Base-by-base conservation (phyloP, 2,329 filamentous ascomycete genomes). In the Hypoxylon sp. region DNA sequence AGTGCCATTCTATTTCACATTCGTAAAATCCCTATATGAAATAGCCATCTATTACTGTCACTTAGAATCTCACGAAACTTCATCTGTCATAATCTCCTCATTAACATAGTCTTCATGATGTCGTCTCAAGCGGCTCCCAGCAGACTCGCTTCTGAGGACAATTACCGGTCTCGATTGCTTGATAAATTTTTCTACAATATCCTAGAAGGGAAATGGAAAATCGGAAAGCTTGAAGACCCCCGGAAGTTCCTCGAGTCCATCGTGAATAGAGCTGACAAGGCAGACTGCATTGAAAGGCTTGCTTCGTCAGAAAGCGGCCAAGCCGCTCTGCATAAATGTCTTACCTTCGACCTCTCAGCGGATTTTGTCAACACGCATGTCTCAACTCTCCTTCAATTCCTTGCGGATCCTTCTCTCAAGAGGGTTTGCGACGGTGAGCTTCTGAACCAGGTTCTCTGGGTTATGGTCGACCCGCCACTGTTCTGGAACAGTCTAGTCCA, bases 381-480 rank as follows among this genome's bases (percentile, higher is more conserved):
- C 21, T 60, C 65, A 2, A 38, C 58, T 3, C 48, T 72, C 6
- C 38, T 72, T n/a, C 41, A 57, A 21, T 67, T 69, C 17, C 56
- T 72, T 9, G 34, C 53, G 10, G 70, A 71, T 17, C 68, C 65
- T 60, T 21, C 51, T 46, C 45, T 72, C 11, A 69, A 69, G 49
- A 65, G 68, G 38, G 58, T 71, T 13, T 65, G 69, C 48, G 60
- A 70, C 25, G 67, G 69, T 5, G 69, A 70, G 58, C 64, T 85
- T 50, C 75, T 88, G 0, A 75, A 78, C 32, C 77, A 82, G 13
- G 61, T 88, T 3, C 69, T 89, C 2, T 72, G 80, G n/a, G 70
- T 73, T 4, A 79, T 88, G 5, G 79, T 85, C 0, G 80, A 87
- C 11, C 86, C 86, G 2, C 82, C 84, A 0, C 82, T 81, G 1